Percentiles rank a stretch among this genome's conserved stretches.
phyloP scores from a whole-genome alignment of 768 basidiomycete species.

The Gymnopilus junonius region DNA sequence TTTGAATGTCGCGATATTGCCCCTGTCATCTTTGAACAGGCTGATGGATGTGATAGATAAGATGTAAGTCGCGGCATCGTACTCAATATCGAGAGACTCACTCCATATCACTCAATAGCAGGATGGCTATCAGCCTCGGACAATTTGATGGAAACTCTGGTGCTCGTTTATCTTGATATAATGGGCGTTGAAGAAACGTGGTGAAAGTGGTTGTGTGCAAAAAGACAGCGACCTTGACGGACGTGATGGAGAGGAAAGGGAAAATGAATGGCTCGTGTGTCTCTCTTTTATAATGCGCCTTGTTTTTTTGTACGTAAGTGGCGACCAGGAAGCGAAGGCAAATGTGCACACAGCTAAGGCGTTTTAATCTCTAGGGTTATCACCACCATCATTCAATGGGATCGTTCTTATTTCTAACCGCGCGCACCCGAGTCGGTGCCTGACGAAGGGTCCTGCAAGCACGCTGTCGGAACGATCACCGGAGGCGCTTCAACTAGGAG shows the following conservation, averaged over 20 bases:
- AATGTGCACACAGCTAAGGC: not conserved
- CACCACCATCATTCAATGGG: not conserved
- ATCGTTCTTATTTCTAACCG: not conserved
- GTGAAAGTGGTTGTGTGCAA: not conserved
- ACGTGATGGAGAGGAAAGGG: not conserved
- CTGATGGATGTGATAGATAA: not conserved
- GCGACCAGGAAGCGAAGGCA: not conserved
- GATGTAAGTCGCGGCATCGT: not conserved
- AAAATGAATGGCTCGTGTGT: not conserved
- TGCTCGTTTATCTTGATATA: not conserved
- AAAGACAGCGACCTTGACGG: not conserved
- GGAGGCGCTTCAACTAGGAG: not conserved
- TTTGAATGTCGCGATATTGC: not conserved
- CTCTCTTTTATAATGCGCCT: not conserved
- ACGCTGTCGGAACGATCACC: not conserved
- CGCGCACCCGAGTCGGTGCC: not conserved
- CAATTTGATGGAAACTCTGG: not conserved
- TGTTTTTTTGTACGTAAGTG: not conserved
- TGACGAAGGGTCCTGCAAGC: not conserved
- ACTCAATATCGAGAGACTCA: not conserved
- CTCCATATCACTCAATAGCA: not conserved
- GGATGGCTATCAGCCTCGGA: not conserved
- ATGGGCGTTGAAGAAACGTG: not conserved
- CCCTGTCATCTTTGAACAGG: not conserved
- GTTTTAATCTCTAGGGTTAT: not conserved